Conservation (phyloP, 352 stramenopile genomes). For the Pythium chondricola region DNA sequence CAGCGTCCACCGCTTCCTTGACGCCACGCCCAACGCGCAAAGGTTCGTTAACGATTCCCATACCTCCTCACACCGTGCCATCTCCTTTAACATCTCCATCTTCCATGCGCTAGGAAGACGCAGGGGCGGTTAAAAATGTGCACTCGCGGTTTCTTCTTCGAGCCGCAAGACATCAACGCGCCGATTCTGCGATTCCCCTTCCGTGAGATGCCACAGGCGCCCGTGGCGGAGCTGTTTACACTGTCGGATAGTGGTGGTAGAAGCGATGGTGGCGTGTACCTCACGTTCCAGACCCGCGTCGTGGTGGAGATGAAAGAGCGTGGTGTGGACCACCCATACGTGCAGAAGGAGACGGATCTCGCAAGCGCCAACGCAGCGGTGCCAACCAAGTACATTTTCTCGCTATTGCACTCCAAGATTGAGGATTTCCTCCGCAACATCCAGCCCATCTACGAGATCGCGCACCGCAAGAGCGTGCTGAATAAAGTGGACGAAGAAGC, state of each 20-base stretch:
- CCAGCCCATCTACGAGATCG: conserved; percentile 53
- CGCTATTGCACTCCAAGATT: conserved; percentile 78
- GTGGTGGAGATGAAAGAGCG: conserved; percentile 86
- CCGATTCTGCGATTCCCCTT: conserved; percentile 87
- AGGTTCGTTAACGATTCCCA: conserved; percentile 24
- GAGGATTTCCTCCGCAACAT: conserved; percentile 75
- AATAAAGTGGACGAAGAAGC: conserved; percentile 85
- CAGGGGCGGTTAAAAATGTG: conserved; percentile 84
- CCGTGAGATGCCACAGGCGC: conserved; percentile 66
- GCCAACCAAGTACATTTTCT: conserved; percentile 67
- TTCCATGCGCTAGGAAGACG: conserved; percentile 39
- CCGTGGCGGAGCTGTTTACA: conserved; percentile 51
- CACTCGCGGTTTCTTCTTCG: conserved; percentile 89
- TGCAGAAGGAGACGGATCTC: conserved; percentile 41
- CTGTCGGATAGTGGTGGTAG: conserved; percentile 18
- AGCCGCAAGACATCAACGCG: conserved; percentile 78
- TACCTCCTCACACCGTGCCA: not conserved
- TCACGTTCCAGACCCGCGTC: conserved; percentile 53
- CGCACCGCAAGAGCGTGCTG: conserved; percentile 56
- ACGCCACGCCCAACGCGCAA: conserved; percentile 40
- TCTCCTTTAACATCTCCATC: not conserved
- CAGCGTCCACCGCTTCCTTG: conserved; percentile 72
- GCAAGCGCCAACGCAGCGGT: conserved; percentile 13
- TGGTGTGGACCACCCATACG: conserved; percentile 77
- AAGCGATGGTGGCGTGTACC: conserved; percentile 40